These are phyloP conservation scores for Geotrichum candidum DNA, from an alignment of 1,139 yeast genomes.

Conservation along the genomic window DNA sequence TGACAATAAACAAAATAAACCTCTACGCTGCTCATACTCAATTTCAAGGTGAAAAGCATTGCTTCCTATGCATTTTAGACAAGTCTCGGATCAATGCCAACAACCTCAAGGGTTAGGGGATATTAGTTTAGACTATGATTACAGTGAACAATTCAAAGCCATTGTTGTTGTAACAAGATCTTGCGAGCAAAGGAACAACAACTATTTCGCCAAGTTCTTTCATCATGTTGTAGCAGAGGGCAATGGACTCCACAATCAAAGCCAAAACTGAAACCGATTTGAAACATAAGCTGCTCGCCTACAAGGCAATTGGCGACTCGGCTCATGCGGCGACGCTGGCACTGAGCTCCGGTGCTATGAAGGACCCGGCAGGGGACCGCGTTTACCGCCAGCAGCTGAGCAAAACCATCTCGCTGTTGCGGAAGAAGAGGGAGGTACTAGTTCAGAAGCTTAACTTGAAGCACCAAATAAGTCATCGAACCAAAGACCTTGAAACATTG, in stretches of 20 bases:
- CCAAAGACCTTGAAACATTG: no score
- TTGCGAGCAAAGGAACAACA: not conserved
- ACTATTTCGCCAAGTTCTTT: not conserved
- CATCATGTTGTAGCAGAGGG: not conserved
- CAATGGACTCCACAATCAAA: not conserved
- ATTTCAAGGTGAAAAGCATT: no score
- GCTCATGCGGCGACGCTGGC: not conserved
- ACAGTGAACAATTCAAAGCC: no score
- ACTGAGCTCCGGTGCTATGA: not conserved
- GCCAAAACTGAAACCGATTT: not conserved
- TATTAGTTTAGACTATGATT: no score
- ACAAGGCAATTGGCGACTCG: not conserved
- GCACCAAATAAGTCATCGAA: no score
- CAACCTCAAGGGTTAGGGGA: no score
- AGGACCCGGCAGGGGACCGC: not conserved
- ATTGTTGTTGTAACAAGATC: no score
- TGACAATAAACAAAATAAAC: no score
- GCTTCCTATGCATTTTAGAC: no score
- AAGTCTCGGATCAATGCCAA: no score
- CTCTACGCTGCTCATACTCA: no score
- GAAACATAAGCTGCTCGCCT: not conserved
- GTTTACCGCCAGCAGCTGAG: not conserved
- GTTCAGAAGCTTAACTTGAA: not conserved
- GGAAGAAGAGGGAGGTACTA: not conserved
- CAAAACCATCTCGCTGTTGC: not conserved